phyloP scores from a whole-genome alignment of 2,329 filamentous ascomycete species.

The Epichloe gansuensis region DNA sequence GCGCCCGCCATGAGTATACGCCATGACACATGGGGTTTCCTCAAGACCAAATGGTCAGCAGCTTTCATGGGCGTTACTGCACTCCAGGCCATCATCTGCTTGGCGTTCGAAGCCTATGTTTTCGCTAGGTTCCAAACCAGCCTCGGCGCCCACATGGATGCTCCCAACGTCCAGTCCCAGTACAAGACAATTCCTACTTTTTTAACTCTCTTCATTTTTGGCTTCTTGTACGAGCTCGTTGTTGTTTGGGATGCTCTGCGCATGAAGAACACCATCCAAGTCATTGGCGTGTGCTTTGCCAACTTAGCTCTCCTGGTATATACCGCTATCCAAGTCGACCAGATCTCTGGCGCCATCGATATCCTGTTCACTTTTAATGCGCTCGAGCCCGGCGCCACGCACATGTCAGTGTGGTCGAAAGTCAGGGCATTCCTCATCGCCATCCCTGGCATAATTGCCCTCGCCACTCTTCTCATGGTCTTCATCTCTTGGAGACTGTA shows the following conservation, averaged over 20 bases:
- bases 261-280: conserved; percentile 94
- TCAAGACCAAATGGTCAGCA: conserved; percentile 80
- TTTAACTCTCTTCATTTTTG: conserved; percentile 92
- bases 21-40: conserved; percentile 47
- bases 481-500: conserved; percentile 90
- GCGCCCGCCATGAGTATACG: conserved; percentile 19
- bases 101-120: conserved; percentile 84
- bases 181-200: conserved; percentile 80
- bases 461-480: conserved; percentile 59
- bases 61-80: conserved; percentile 63
- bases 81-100: conserved; percentile 65
- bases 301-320: conserved; percentile 89
- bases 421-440: conserved; percentile 69
- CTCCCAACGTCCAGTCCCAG: conserved; percentile 33
- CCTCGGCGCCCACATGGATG: conserved; percentile 29
- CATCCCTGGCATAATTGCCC: conserved; percentile 70
- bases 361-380: conserved; percentile 33
- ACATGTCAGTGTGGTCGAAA: conserved; percentile 48
- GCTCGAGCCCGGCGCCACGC: conserved; percentile 25
- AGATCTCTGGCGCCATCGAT: conserved; percentile 64
- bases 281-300: conserved; percentile 88
- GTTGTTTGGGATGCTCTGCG: conserved; percentile 88
- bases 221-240: conserved; percentile 81
- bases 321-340: conserved; percentile 81
- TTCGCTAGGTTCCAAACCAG: conserved; percentile 74